Evolutionary conservation across 2,329 filamentous ascomycete genomes (phyloP).

Genomic region (Diaporthe destruens): DNA sequence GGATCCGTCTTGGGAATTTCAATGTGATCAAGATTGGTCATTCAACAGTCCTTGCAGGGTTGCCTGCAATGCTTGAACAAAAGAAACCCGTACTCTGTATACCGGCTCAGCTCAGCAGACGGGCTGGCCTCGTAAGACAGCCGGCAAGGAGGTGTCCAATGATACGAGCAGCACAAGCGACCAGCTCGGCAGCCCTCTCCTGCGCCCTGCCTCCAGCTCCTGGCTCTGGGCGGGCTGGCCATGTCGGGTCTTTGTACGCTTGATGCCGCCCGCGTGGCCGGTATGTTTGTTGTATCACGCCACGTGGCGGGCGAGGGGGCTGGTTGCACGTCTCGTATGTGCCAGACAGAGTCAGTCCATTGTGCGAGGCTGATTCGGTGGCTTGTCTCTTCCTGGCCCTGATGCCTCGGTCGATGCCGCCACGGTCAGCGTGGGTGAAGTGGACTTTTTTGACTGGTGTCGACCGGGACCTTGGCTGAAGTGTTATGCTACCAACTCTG

Average conservation of each 20-base stretch:
- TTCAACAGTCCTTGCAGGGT: background rate
- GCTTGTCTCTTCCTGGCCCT: background rate
- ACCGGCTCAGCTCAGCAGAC: background rate
- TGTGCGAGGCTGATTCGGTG: background rate
- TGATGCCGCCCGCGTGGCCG: background rate
- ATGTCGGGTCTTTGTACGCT: too few species aligned
- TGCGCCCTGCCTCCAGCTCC: background rate
- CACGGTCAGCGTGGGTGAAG: too few species aligned
- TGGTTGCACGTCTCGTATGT: background rate
- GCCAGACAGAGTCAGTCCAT: background rate
- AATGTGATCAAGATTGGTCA: background rate
- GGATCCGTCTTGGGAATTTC: background rate
- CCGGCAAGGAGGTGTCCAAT: background rate
- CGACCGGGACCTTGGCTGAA: background rate
- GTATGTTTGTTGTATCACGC: background rate
- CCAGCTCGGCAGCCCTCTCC: conserved; percentile 3
- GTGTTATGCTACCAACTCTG: background rate
- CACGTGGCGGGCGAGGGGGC: conserved; percentile 17
- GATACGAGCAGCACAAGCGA: conserved; percentile 9
- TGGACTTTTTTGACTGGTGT: background rate
- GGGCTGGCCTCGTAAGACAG: background rate
- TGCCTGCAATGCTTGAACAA: too few species aligned
- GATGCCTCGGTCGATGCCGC: background rate
- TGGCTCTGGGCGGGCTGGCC: background rate
- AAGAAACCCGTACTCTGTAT: too few species aligned